These are phyloP conservation scores for Babesia caballi DNA, from an alignment of 169 alveolate genomes.

Conservation along the genomic window DNA sequence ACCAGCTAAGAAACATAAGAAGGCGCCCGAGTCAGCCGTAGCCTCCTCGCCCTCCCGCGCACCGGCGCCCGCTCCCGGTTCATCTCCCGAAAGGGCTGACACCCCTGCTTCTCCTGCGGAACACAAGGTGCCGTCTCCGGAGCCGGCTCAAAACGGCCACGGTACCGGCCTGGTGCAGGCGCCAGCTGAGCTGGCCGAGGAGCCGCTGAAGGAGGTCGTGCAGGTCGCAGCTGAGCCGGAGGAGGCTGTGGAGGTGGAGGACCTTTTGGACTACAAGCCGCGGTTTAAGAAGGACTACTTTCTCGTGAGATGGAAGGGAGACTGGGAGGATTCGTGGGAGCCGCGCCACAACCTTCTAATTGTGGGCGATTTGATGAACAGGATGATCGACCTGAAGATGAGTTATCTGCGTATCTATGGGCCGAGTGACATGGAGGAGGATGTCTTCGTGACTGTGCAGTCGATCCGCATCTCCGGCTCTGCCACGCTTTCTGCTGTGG, in stretches of 20 bases:
- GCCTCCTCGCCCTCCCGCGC: too few relatives aligned
- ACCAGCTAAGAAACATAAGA: background rate
- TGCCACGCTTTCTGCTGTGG: conserved; percentile 64
- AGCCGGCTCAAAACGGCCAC: too few relatives aligned
- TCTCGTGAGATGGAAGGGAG: conserved; percentile 67
- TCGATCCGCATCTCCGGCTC: conserved; percentile 50
- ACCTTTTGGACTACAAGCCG: conserved; percentile 64
- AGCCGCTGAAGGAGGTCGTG: background rate
- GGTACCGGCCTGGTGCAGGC: too few relatives aligned
- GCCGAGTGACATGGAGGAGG: conserved; percentile 63
- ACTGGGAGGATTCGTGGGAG: conserved; percentile 72
- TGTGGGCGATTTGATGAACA: conserved; percentile 63
- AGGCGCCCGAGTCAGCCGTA: background rate
- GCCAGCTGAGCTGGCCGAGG: background rate
- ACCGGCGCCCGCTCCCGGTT: too few relatives aligned
- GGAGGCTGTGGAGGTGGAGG: conserved; percentile 70
- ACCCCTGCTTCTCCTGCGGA: too few relatives aligned
- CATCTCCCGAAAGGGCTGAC: too few relatives aligned
- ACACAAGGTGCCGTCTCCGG: too few relatives aligned
- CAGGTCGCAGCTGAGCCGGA: conserved; percentile 32
- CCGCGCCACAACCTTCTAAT: conserved; percentile 62
- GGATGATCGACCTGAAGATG: conserved; percentile 65
- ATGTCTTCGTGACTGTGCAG: conserved; percentile 51
- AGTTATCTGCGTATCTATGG: conserved; percentile 64
- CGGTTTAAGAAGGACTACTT: conserved; percentile 59